Evolutionary conservation across 2,329 filamentous ascomycete species (phyloP).

Genomic region (Balansia obtecta): DNA sequence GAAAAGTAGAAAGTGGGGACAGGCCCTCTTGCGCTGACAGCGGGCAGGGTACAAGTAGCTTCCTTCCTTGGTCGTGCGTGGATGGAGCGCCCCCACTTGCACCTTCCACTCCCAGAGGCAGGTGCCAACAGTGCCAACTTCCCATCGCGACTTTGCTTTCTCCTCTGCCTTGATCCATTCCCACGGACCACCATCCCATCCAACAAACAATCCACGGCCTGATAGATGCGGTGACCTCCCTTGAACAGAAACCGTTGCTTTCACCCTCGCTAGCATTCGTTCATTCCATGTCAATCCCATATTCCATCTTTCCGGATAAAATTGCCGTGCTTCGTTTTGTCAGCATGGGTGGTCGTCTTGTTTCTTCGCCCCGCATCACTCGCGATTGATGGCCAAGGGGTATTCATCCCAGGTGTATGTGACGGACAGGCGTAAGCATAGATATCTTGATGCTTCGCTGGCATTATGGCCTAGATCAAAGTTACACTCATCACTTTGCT

Average conservation of each 20-base stretch:
- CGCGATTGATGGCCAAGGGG: neutral
- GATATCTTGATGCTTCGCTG: neutral
- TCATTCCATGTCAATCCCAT: neutral
- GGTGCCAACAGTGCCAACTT: too few relatives aligned
- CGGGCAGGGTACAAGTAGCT: too few relatives aligned
- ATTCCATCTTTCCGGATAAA: neutral
- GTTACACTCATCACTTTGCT: neutral
- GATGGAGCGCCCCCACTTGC: too few relatives aligned
- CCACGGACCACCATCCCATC: too few relatives aligned
- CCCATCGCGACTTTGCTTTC: too few relatives aligned
- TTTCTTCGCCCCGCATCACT: neutral
- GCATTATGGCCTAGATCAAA: neutral
- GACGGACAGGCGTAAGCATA: constrained; percentile 35
- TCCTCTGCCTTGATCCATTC: too few relatives aligned
- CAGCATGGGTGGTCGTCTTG: neutral
- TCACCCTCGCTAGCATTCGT: neutral
- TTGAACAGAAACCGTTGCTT: neutral
- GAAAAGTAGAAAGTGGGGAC: too few relatives aligned
- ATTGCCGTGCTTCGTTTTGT: neutral
- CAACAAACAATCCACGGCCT: too few relatives aligned
- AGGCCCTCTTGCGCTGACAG: too few relatives aligned
- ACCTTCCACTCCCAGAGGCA: too few relatives aligned
- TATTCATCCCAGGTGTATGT: constrained; percentile 22
- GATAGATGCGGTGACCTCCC: too few relatives aligned
- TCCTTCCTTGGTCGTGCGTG: too few relatives aligned